Evolutionary conservation across 805 yeast species (phyloP).

Genomic region (Candida insectorum): DNA sequence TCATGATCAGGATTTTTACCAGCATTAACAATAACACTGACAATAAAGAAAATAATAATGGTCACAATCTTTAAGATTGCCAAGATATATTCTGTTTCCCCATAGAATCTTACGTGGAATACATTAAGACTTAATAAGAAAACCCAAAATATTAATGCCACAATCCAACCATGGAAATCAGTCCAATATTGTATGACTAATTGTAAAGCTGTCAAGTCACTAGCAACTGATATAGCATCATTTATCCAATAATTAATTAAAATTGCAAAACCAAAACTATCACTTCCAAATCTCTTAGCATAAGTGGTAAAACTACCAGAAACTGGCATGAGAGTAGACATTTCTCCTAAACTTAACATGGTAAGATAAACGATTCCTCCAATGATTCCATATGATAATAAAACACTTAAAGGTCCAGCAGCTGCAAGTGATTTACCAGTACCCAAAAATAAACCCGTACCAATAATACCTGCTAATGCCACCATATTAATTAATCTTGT

Average conservation of each 20-base stretch:
- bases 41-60: constrained; percentile 52
- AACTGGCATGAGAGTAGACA: constrained; percentile 53
- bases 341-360: constrained; percentile 53
- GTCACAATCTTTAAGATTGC: constrained; percentile 46
- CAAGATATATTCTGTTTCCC: constrained; percentile 39
- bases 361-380: constrained; percentile 49
- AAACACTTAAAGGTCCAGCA: constrained; percentile 33
- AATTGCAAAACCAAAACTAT: constrained; percentile 51
- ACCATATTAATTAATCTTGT: constrained; percentile 32
- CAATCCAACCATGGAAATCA: constrained; percentile 47
- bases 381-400: constrained; percentile 32
- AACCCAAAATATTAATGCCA: constrained; percentile 53
- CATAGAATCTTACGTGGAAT: constrained; percentile 37
- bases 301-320: constrained; percentile 53
- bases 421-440: constrained; percentile 27
- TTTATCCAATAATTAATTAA: constrained; percentile 50
- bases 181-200: constrained; percentile 48
- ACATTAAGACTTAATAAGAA: constrained; percentile 42
- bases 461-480: constrained; percentile 35
- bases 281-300: constrained; percentile 48
- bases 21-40: constrained; percentile 53
- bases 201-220: constrained; percentile 47
- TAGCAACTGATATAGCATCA: constrained; percentile 47
- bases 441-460: constrained; percentile 32
- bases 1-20: constrained; percentile 51